A percentile compares a stretch with the other conserved stretches of the same genome.
phyloP scores from a whole-genome alignment of 179 eudicot genomes.

The Actinidia arguta region DNA sequence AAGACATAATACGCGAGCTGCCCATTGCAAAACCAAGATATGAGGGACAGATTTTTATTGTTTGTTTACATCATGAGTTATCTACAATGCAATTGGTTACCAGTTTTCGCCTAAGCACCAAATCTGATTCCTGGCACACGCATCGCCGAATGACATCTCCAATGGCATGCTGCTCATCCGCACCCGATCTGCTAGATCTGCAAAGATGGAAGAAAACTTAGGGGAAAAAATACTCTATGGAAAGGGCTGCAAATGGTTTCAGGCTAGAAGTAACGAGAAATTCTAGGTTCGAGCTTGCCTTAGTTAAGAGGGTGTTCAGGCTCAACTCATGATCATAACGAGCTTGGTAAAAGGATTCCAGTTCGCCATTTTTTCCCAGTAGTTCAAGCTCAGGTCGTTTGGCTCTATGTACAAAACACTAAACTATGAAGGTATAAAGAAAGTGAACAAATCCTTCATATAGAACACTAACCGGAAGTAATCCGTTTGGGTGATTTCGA shows the following conservation, averaged over 20 bases:
- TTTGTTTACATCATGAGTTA: neutral
- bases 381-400: neutral
- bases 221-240: neutral
- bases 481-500: too few relatives aligned
- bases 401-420: neutral
- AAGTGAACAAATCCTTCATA: neutral
- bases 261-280: neutral
- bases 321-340: neutral
- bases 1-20: neutral
- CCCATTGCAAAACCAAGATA: neutral
- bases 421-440: neutral
- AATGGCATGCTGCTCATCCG: slow-evolving; percentile 59
- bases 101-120: slow-evolving; percentile 86
- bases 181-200: slow-evolving; percentile 71
- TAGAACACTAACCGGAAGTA: too few relatives aligned
- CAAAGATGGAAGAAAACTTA: slow-evolving; percentile 18
- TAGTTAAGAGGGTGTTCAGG: neutral
- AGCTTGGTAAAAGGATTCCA: neutral
- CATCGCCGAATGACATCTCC: slow-evolving; percentile 78
- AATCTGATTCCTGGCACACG: slow-evolving; percentile 78
- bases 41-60: neutral
- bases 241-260: neutral
- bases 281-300: neutral
- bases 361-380: neutral
- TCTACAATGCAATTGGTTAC: slow-evolving; percentile 36